Evolutionary conservation across 495 filamentous ascomycete species (phyloP).

Genomic region (Penicillium fimorum): DNA sequence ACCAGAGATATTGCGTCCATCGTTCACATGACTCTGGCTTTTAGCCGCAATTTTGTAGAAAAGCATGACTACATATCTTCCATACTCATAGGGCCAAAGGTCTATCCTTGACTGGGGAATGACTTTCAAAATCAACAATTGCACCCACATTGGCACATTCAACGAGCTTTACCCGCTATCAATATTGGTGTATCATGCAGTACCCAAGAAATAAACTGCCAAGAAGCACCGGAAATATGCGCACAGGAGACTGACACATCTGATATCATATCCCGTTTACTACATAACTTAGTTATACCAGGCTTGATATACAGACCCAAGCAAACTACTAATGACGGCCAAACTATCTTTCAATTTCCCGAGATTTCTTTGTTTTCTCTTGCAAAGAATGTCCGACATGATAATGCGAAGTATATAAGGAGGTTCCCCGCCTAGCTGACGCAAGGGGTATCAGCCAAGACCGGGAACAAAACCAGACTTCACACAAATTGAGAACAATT

Average conservation of each 20-base stretch:
- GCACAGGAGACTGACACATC: not conserved
- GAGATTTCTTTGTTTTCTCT: not conserved
- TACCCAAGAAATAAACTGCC: not conserved
- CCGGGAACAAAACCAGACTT: not conserved
- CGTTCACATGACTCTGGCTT: not conserved
- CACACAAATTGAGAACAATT: not conserved
- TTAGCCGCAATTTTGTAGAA: not conserved
- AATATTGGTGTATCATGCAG: not conserved
- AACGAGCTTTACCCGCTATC: not conserved
- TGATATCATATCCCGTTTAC: not conserved
- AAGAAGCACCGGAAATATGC: not conserved
- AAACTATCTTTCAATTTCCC: not conserved
- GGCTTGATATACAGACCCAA: not conserved
- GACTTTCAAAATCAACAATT: not conserved
- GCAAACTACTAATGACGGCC: not conserved
- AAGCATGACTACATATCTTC: not conserved
- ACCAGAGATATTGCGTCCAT: not conserved
- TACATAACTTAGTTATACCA: not conserved
- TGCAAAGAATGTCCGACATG: not conserved
- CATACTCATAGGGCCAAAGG: not conserved
- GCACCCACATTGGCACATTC: not conserved
- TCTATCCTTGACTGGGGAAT: not conserved
- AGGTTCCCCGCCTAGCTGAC: not conserved
- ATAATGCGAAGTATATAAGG: not conserved
- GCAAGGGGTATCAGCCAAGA: conserved; percentile 3